Evolutionary conservation across 2,329 filamentous ascomycete genomes (phyloP).

Genomic region (Sporothrix curviconia): DNA sequence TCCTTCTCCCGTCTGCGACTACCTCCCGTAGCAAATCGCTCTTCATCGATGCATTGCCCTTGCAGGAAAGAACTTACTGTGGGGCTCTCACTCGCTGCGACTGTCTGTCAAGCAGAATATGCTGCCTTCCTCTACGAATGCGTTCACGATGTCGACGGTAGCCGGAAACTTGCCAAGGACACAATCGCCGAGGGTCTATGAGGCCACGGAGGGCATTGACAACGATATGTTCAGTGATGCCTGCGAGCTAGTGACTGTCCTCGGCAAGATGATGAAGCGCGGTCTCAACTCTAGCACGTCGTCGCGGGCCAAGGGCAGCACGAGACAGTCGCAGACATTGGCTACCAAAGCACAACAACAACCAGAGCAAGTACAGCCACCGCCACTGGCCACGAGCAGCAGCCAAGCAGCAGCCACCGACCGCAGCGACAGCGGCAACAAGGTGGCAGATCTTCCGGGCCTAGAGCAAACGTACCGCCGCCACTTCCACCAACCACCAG

Average conservation of each 20-base stretch:
- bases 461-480: constrained; percentile 4
- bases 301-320: not conserved
- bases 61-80: constrained; percentile 68
- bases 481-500: constrained; percentile 11
- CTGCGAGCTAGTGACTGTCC: constrained; percentile 74
- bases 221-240: constrained; percentile 94
- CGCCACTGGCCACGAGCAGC: too few species aligned
- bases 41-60: constrained; percentile 76
- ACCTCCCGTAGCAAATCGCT: constrained; percentile 75
- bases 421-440: not conserved
- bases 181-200: constrained; percentile 88
- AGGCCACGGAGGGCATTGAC: constrained; percentile 84
- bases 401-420: not conserved
- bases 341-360: not conserved
- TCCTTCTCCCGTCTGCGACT: constrained; percentile 73
- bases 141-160: constrained; percentile 70
- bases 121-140: constrained; percentile 92
- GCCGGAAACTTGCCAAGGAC: constrained; percentile 68
- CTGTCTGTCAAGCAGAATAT: constrained; percentile 87
- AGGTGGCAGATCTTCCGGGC: not conserved
- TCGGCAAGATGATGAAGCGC: constrained; percentile 71
- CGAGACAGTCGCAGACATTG: not conserved
- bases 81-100: constrained; percentile 82
- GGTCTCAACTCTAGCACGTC: constrained; percentile 11
- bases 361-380: not conserved